These are phyloP conservation scores for Mucor ambiguus DNA, from an alignment of 371 early-diverging fungal genomes.

Conservation along the genomic window DNA sequence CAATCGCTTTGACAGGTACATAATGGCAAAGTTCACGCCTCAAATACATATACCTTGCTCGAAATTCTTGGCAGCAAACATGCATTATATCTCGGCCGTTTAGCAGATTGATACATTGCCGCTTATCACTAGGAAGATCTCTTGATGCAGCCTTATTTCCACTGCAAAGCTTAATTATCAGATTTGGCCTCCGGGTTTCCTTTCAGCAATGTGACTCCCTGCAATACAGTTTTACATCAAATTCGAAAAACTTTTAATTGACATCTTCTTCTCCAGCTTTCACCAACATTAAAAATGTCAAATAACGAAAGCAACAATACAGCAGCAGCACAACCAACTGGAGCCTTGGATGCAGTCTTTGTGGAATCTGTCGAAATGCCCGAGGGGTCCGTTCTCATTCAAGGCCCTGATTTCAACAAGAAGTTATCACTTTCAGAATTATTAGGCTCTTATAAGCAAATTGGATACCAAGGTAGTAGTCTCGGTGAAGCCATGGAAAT, in stretches of 20 bases:
- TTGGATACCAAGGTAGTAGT: slow-evolving; percentile 94
- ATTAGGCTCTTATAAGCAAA: slow-evolving; percentile 70
- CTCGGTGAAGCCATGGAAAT: slow-evolving; percentile 88
- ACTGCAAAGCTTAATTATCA: not conserved
- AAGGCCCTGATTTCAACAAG: slow-evolving; percentile 91
- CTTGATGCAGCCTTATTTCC: not conserved
- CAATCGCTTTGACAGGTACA: not conserved
- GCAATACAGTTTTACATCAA: not conserved
- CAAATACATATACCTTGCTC: not conserved
- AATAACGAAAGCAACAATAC: slow-evolving; percentile 1
- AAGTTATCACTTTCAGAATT: slow-evolving; percentile 66
- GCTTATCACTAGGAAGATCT: not conserved
- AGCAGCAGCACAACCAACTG: slow-evolving; percentile 17
- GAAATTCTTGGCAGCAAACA: not conserved
- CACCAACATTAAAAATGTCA: not conserved
- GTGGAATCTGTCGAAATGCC: slow-evolving; percentile 73
- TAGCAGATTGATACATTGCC: not conserved
- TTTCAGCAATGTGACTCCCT: not conserved
- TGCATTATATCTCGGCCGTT: too few species aligned
- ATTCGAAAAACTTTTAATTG: not conserved
- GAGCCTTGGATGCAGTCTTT: slow-evolving; percentile 68
- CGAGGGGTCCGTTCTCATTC: slow-evolving; percentile 64
- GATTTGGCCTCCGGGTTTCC: not conserved
- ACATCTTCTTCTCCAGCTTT: not conserved
- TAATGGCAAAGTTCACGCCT: not conserved